Base-by-base conservation (phyloP, 2,329 filamentous ascomycete genomes). In the Aspergillus spinulosporus region DNA sequence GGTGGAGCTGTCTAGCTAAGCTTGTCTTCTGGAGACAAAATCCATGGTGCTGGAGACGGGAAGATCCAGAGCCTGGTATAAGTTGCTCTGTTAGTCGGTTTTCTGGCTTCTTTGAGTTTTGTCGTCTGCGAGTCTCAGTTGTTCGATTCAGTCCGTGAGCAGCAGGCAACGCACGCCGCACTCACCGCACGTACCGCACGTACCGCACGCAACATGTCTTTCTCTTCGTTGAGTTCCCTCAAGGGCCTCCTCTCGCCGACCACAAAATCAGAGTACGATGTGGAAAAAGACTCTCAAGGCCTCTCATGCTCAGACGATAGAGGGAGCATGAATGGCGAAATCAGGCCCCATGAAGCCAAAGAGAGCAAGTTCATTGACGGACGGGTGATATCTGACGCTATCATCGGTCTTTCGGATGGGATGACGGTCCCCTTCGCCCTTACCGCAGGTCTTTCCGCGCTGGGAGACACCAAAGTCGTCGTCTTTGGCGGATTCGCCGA, bases 371-470 rank as follows among this genome's bases (percentile, higher is more conserved):
- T 68, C 50, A 63, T 75, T 29, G 72, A 75, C 44, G 70, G 72
- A 34, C 71, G 73, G 5, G 68, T 72, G 21, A 69, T 75, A 6
- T 75, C 73, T 45, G 86, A 90, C 71, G 80, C 86, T 60, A 90
- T 89, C 58, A 87, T 92, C 63, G 89, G 89, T 52, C 85, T 92
- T 64, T 87, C 88, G 0, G 89, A 92, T 67, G 89, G 89, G 12
- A 80, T 92, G 63, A 92, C 89, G 0, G 89, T 92, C 0, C 89
- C 89, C 0, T 92, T 92, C 64, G 89, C 89, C 12, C 78, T 92
- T 37, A 91, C 88, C 0, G 89, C 89, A 0, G 89, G 89, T 11
- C 78, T 92, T 49, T 74, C 70, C 7, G 76, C 75, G 2, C 76
- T 88, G 45, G 85, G 85, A n/a, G 79, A 84, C 68, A 85, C 84